phyloP scores from a whole-genome alignment of 2,329 filamentous ascomycete genomes.

The Verticillium dahliae region DNA sequence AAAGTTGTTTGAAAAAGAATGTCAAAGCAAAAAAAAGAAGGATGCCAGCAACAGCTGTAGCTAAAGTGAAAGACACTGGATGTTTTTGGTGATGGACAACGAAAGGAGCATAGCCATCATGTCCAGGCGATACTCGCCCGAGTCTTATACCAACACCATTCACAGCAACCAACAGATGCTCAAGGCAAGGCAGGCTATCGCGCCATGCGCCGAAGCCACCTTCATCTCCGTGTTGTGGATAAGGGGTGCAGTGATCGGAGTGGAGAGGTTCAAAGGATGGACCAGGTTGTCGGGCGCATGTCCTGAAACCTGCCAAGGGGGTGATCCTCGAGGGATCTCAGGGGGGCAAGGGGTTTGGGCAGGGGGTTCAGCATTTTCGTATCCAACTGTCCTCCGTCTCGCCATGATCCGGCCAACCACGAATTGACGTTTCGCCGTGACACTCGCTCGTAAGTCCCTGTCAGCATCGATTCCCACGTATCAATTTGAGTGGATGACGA shows the following conservation, averaged over 20 bases:
- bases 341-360: not conserved
- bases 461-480: not conserved
- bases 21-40: not conserved
- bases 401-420: not conserved
- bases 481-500: not conserved
- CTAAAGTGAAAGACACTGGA: slow-evolving; percentile 1
- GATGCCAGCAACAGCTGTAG: slow-evolving; percentile 1
- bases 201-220: not conserved
- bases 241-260: not conserved
- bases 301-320: not conserved
- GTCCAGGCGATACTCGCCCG: not conserved
- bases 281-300: not conserved
- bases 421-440: not conserved
- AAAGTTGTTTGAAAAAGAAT: not conserved
- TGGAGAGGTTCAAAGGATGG: not conserved
- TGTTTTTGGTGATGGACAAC: not conserved
- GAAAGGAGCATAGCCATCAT: not conserved
- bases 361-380: not conserved
- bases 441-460: not conserved
- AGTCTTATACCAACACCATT: not conserved
- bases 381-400: not conserved
- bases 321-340: not conserved
- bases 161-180: not conserved
- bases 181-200: not conserved
- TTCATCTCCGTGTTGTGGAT: not conserved